Evolutionary conservation across 176 grass and related monocot species (phyloP), one percentile per base, ranked within the genome.

Genomic region (Tillandsia leiboldiana): DNA sequence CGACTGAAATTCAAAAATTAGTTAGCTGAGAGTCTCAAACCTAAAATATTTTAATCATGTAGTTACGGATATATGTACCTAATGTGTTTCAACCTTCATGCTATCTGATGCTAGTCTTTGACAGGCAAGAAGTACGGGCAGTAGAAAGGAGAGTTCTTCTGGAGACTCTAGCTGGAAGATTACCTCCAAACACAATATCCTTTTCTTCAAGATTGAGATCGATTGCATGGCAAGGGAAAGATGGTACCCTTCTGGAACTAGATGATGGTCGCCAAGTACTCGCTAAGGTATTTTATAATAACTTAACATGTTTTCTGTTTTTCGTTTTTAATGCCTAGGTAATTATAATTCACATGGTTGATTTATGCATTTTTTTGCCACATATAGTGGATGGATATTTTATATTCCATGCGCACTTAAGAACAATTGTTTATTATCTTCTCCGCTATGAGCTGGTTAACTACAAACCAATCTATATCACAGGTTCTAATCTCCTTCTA

Each of bases 121-220:
- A 0, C 78, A 96, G 91, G 51, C 92, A 96, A 85, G 92, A 96
- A 64, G 83, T 89, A 48, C 75, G 88, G 11, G 92, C 88, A 56
- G 83, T 96, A 11, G 92, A 96, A 63, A 83, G 88, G 66, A 73
- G 83, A 49, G 81, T 63, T 50, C 88, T 96, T 61, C 86, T 96
- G 8, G 88, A 92, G 81, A 79, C 86, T 24, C 79, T 96, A 50
- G 83, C 93, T 63, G 81, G 75, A 2, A 82, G 67, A 81, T 81
- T 96, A 47, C 89, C 86, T 51, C 76, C 70, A 3, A 65, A 65
- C 52, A 71, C 89, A 9, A 85, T 96, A 68, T 81, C 83, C 9
- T 96, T 87, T 79, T 96, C 88, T 10, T 96, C 88, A 1, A 90
- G 62, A 58, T 72, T 96, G 67, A 83, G 83, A 48, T 83, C 88